A percentile compares a stretch with the other conserved stretches of the same genome.
Conservation (phyloP, 495 filamentous ascomycete species). For the Jackrogersella minutella region DNA sequence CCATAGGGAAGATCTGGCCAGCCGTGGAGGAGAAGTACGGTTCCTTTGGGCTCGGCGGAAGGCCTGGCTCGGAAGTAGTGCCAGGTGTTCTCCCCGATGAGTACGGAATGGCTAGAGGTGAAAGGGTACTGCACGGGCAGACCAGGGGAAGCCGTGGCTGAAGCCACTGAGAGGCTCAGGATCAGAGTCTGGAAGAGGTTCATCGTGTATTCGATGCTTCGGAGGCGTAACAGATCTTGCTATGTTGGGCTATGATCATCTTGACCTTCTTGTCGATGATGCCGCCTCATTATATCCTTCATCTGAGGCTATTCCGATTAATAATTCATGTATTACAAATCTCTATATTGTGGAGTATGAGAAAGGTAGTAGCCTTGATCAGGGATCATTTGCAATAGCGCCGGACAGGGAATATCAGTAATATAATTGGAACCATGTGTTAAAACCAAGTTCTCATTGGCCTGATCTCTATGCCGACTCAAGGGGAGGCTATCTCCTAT, state of each 20-base stretch:
- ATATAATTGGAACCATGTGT: background rate
- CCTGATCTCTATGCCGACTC: background rate
- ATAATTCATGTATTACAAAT: slow-evolving; percentile 16
- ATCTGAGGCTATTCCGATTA: too few species aligned
- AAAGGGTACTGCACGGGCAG: slow-evolving; percentile 15
- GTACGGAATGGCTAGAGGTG: slow-evolving; percentile 13
- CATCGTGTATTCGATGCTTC: background rate
- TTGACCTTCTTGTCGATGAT: background rate
- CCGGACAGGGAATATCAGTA: background rate
- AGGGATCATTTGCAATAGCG: background rate
- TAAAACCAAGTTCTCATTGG: background rate
- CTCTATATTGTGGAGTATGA: background rate
- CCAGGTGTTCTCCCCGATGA: slow-evolving; percentile 55
- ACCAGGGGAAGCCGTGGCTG: background rate
- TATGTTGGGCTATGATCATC: background rate
- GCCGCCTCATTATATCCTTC: too few species aligned
- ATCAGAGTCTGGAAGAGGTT: background rate
- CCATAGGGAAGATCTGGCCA: slow-evolving; percentile 71
- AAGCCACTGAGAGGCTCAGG: background rate
- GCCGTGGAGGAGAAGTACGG: slow-evolving; percentile 66
- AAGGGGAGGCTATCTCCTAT: background rate
- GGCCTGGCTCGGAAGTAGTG: slow-evolving; percentile 72
- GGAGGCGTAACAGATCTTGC: background rate
- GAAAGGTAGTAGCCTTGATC: background rate
- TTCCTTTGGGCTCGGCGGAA: slow-evolving; percentile 57